Percentiles rank a stretch among this genome's conserved stretches.
phyloP scores from a whole-genome alignment of 768 basidiomycete genomes.

The Pleurotus eryngii region DNA sequence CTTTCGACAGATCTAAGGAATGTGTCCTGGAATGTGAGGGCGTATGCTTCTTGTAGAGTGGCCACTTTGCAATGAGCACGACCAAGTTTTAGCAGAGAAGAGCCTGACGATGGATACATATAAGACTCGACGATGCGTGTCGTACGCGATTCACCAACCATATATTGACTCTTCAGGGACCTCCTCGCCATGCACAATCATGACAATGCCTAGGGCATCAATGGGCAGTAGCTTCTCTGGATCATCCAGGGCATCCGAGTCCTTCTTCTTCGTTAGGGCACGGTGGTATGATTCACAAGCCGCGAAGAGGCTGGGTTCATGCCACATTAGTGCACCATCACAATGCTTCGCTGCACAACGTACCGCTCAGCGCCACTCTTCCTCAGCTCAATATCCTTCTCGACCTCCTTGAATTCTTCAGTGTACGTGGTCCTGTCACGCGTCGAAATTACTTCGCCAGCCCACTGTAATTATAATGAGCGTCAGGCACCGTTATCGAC shows the following conservation, averaged over 20 bases:
- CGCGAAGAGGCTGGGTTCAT: conserved; percentile 52
- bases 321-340: neutral
- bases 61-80: conserved; percentile 85
- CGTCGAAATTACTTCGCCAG: conserved; percentile 83
- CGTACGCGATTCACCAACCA: conserved; percentile 36
- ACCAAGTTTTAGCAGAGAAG: conserved; percentile 71
- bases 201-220: conserved; percentile 79
- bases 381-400: conserved; percentile 80
- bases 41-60: conserved; percentile 79
- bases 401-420: conserved; percentile 78
- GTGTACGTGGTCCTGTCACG: conserved; percentile 77
- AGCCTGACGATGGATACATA: conserved; percentile 39
- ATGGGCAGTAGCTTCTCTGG: conserved; percentile 71
- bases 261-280: conserved; percentile 72
- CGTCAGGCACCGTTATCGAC: conserved; percentile 18
- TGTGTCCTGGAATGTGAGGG: conserved; percentile 67
- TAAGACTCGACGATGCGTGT: neutral
- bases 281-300: conserved; percentile 73
- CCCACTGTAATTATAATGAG: conserved; percentile 57
- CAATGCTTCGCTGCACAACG: conserved; percentile 21
- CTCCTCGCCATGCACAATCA: conserved; percentile 84
- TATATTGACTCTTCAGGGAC: conserved; percentile 74
- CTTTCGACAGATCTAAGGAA: conserved; percentile 65
- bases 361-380: conserved; percentile 72
- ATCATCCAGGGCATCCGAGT: conserved; percentile 36